Base-by-base conservation (phyloP, 441 rosid genomes). In the Adansonia grandidieri region DNA sequence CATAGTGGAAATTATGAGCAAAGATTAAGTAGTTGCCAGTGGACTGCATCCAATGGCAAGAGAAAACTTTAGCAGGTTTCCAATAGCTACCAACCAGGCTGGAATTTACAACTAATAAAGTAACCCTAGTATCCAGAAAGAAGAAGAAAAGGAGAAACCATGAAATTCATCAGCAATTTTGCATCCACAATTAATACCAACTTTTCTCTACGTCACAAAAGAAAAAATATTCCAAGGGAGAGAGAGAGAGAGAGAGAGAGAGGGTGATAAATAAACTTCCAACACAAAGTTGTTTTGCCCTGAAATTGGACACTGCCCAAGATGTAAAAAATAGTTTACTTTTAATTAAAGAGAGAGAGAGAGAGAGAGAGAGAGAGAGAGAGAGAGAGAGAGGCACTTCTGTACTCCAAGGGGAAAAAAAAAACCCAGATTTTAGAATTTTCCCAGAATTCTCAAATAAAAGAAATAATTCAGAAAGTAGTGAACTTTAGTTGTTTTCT, bases 181-280 rank as follows among this genome's bases (percentile, higher is more conserved):
- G 28, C 37, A 51, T 71, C 22, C n/a, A 28, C 22, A 24, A 70
- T 7, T 22, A 51, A 14, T 71, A 71, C 62, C 75, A 71, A 51
- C 61, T 51, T 71, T 51, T 51, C 74, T 32, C 48, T 71, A 51
- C 6, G 4, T 9, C 61, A 28, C 42, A 71, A 37, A 51, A 51
- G 20, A 71, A 24, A 0, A 53, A 47, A 24, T 14, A 15, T 15
- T 71, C 47, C 61, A 71, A 71, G 44, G 47, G 60, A n/a, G 11
- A 64, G 40, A 64, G 10, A 64, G 14, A 24, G 32, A 15, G 17
- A 24, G 61, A 11, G 40, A 37, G 40, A 37, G 40, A 37, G 40
- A 37, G 40, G 0, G 42, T 22, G 22, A 9, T 1, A 60, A 62
- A 22, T 61, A 62, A 32, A 32, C 19, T 32, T 64, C 10, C 68